Evolutionary conservation across 2,329 filamentous ascomycete genomes (phyloP).

Genomic region (Aureobasidium lini): DNA sequence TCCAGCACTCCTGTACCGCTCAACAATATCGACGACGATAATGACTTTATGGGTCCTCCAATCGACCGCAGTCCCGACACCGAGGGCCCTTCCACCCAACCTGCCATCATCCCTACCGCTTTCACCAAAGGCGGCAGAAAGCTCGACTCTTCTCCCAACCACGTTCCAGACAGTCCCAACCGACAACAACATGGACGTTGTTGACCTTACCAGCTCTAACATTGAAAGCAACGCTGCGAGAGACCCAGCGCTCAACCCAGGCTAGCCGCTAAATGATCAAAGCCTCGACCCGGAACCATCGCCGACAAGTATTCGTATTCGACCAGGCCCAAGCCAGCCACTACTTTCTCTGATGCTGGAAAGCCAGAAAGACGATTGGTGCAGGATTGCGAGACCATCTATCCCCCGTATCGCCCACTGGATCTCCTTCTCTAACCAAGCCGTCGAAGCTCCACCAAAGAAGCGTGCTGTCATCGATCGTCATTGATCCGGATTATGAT

Average conservation of each 20-base stretch:
- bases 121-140: constrained; percentile 40
- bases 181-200: neutral
- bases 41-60: constrained; percentile 23
- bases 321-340: constrained; percentile 11
- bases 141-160: constrained; percentile 26
- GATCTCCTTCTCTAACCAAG: constrained; percentile 15
- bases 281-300: constrained; percentile 47
- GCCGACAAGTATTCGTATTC: constrained; percentile 32
- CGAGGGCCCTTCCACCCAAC: constrained; percentile 33
- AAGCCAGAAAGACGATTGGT: constrained; percentile 36
- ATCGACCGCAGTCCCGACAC: constrained; percentile 24
- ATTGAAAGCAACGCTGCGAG: constrained; percentile 27
- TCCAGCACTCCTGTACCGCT: constrained; percentile 14
- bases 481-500: constrained; percentile 28
- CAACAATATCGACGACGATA: constrained; percentile 29
- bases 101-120: constrained; percentile 54
- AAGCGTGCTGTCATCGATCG: constrained; percentile 24
- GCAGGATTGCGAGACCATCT: constrained; percentile 42
- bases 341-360: constrained; percentile 11
- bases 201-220: constrained; percentile 30
- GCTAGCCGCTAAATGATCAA: constrained; percentile 49
- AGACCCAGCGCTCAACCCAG: constrained; percentile 28
- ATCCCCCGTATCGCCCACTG: constrained; percentile 21
- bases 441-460: constrained; percentile 12
- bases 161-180: constrained; percentile 23